A percentile compares a stretch with the other conserved stretches of the same genome.
Conservation (phyloP, 345 rosid genomes). For the Eucalyptus cloeziana region DNA sequence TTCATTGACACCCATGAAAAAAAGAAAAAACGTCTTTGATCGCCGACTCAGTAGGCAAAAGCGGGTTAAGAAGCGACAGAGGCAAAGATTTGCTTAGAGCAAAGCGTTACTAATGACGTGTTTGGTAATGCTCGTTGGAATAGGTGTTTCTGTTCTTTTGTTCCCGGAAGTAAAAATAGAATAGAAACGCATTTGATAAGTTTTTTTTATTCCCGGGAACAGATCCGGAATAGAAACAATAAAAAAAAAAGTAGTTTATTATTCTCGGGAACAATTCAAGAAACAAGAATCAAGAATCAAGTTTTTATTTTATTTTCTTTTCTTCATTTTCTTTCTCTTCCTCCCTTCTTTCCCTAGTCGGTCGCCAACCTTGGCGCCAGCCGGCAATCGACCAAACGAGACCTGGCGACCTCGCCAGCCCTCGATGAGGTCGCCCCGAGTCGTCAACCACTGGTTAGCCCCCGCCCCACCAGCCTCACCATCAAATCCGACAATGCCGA, state of each 20-base stretch:
- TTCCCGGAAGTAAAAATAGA: rapidly evolving
- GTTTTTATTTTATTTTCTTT: rapidly evolving
- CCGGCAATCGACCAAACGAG: rapidly evolving
- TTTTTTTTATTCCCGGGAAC: rapidly evolving
- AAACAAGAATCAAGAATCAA: too few relatives aligned
- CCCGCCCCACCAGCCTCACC: rapidly evolving
- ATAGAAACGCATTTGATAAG: rapidly evolving
- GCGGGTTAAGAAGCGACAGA: too few relatives aligned
- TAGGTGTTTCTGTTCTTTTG: rapidly evolving
- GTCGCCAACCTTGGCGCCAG: rapidly evolving
- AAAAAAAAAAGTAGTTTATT: rapidly evolving
- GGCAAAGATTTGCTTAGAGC: too few relatives aligned
- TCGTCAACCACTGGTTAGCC: rapidly evolving
- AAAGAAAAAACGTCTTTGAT: background rate
- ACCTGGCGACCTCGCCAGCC: rapidly evolving
- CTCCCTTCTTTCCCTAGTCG: rapidly evolving
- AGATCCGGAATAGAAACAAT: rapidly evolving
- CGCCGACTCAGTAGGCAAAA: background rate
- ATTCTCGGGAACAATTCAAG: rapidly evolving
- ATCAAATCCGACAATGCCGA: rapidly evolving
- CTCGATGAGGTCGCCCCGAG: rapidly evolving
- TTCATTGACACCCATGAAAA: background rate
- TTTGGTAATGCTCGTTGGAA: rapidly evolving
- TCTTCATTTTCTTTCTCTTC: too few relatives aligned
- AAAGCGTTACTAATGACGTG: rapidly evolving